Base-by-base conservation (phyloP, 1,284 basidiomycete genomes). In the Phaffia rhodozyma region DNA sequence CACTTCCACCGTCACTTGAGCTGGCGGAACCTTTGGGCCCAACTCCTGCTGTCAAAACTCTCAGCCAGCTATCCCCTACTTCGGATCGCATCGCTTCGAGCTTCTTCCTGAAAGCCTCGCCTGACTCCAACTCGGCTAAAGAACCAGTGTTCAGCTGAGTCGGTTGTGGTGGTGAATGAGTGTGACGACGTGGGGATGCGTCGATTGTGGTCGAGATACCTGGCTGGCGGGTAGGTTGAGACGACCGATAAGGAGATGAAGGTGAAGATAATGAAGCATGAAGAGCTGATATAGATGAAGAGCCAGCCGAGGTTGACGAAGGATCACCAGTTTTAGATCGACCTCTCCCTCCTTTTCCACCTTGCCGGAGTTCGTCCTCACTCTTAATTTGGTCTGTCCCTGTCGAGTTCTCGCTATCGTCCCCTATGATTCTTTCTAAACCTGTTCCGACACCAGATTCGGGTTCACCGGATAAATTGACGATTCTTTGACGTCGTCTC, bases 51-150 rank as follows among this genome's bases (percentile, higher is more conserved):
- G 47, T 51, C 50, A 66, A 30, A 18, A 66, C 64, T 21, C 64
- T 61, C 50, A 66, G 29, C 64, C 64, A 66, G 18, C 43, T 49
- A n/a, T 61, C 64, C 7, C 64, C 60, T 2, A 66, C 64, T 32
- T 66, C 64, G n/a, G 25, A 47, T 30, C 64, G 21, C 29, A 66
- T 49, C 5, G 54, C 60, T 27, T 66, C 64, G 5, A 66, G 48
- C 51, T 55, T 54, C 11, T 49, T 43, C 1, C 64, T 43, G 51
- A 61, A 62, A 50, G 58, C 64, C n/a, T 66, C 64, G 2, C 54
- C 54, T 5, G 58, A 56, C 3, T 27, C 55, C 7, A 43, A 7
- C 7, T 43, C 38, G 13, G 38, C 5, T 16, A 16, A 5, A 7
- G 38, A 43, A 43, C 2, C 13, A 7, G 13, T 16, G 13, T 43